These are phyloP conservation scores for Chytriomyces hyalinus DNA, from an alignment of 192 early-diverging fungal species.

Conservation along the genomic window DNA sequence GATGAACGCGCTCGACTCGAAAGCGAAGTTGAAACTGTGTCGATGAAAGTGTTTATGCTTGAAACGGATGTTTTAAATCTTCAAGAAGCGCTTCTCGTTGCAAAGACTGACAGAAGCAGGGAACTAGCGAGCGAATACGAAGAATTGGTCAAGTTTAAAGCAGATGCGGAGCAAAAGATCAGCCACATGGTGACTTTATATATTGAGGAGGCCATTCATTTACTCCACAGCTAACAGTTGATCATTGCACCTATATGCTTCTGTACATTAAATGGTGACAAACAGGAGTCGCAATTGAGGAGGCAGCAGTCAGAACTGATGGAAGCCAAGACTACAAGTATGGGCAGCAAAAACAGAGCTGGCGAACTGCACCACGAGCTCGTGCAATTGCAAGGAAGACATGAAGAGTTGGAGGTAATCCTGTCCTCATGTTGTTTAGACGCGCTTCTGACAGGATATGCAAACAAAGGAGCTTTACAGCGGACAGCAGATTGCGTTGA, in stretches of 20 bases:
- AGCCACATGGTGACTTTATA: neutral
- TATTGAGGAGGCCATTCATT: neutral
- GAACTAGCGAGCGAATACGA: neutral
- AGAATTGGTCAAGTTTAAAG: neutral
- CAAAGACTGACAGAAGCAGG: neutral
- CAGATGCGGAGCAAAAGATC: neutral
- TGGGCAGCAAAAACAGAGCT: neutral
- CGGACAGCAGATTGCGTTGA: neutral
- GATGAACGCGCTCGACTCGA: constrained; percentile 4
- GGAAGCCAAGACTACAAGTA: neutral
- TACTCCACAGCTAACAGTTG: neutral
- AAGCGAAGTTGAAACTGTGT: neutral
- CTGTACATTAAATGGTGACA: neutral
- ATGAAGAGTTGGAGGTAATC: constrained; percentile 31
- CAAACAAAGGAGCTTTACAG: constrained; percentile 27
- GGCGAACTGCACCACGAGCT: constrained; percentile 40
- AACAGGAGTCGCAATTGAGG: neutral
- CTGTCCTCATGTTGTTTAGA: neutral
- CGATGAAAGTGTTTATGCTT: constrained; percentile 4
- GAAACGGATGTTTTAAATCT: neutral
- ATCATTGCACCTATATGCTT: neutral
- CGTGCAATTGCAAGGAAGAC: constrained; percentile 21
- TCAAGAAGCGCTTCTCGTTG: neutral
- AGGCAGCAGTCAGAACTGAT: neutral
- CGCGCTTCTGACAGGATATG: too few relatives aligned